A percentile compares a stretch with the other conserved stretches of the same genome.
Evolutionary conservation across 441 rosid genomes (phyloP).

Genomic region (Adansonia gregorii): DNA sequence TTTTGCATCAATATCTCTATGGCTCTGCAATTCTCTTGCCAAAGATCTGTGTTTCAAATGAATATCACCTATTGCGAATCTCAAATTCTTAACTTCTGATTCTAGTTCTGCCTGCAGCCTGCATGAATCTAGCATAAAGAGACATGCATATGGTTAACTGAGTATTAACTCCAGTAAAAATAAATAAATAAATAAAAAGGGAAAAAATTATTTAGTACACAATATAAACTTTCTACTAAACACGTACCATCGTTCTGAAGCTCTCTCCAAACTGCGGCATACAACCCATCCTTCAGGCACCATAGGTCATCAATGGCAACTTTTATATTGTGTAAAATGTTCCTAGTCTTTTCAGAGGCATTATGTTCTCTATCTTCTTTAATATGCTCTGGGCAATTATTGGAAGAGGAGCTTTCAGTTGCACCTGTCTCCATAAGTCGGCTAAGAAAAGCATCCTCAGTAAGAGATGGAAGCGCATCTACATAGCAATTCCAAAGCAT

Average conservation of each 20-base stretch:
- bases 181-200: not conserved
- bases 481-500: conserved; percentile 33
- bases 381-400: conserved; percentile 44
- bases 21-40: conserved; percentile 64
- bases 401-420: conserved; percentile 73
- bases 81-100: conserved; percentile 63
- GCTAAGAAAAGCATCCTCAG: conserved; percentile 63
- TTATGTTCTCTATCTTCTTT: conserved; percentile 46
- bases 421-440: conserved; percentile 86
- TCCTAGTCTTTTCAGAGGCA: conserved; percentile 46
- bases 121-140: conserved; percentile 55
- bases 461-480: conserved; percentile 53
- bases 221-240: conserved; percentile 12
- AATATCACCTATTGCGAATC: conserved; percentile 64
- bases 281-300: conserved; percentile 64
- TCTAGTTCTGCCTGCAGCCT: conserved; percentile 53
- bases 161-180: not conserved
- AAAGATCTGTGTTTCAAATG: conserved; percentile 70
- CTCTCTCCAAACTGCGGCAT: conserved; percentile 52
- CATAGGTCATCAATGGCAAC: conserved; percentile 57
- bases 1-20: conserved; percentile 65
- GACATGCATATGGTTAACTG: conserved; percentile 31
- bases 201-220: not conserved
- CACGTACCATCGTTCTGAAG: conserved; percentile 56
- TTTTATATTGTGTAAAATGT: conserved; percentile 51